A percentile compares a stretch with the other conserved stretches of the same genome.
Evolutionary conservation across 495 filamentous ascomycete species (phyloP).

Genomic region (Penicillium cosmopolitanum): DNA sequence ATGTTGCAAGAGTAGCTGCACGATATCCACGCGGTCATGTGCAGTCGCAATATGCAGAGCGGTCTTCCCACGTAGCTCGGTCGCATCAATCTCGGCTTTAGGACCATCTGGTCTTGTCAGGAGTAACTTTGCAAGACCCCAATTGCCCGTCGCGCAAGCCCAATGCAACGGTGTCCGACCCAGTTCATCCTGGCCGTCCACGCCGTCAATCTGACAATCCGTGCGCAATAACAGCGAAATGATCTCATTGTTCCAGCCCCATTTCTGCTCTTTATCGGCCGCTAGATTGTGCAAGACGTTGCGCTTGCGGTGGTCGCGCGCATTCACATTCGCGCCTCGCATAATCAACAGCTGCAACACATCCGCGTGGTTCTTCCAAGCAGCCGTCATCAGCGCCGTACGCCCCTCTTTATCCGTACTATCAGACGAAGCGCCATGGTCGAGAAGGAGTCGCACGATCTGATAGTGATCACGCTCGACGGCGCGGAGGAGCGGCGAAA

Average conservation of each 20-base stretch:
- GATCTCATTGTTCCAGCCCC: slow-evolving; percentile 56
- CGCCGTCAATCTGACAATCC: slow-evolving; percentile 47
- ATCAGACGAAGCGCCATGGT: slow-evolving; percentile 45
- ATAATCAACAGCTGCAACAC: slow-evolving; percentile 52
- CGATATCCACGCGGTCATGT: slow-evolving; percentile 56
- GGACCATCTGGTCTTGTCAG: slow-evolving; percentile 47
- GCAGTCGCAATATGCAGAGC: slow-evolving; percentile 62
- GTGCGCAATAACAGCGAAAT: slow-evolving; percentile 48
- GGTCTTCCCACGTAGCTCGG: slow-evolving; percentile 62
- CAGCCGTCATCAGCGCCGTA: slow-evolving; percentile 63
- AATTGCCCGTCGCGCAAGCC: slow-evolving; percentile 66
- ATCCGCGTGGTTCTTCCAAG: slow-evolving; percentile 57
- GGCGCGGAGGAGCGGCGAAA: slow-evolving; percentile 52
- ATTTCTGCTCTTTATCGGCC: slow-evolving; percentile 52
- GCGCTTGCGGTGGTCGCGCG: slow-evolving; percentile 37
- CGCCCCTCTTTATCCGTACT: slow-evolving; percentile 50
- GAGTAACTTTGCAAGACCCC: slow-evolving; percentile 56
- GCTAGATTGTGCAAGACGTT: slow-evolving; percentile 60
- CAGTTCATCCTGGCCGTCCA: slow-evolving; percentile 44
- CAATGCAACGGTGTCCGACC: slow-evolving; percentile 64
- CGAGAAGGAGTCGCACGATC: slow-evolving; percentile 50
- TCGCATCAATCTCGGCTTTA: slow-evolving; percentile 51
- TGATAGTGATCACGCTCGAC: slow-evolving; percentile 54
- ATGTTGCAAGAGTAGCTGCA: slow-evolving; percentile 56
- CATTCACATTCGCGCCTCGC: slow-evolving; percentile 54